phyloP scores from a whole-genome alignment of 805 yeast species.

The Danielia reshetovae region DNA sequence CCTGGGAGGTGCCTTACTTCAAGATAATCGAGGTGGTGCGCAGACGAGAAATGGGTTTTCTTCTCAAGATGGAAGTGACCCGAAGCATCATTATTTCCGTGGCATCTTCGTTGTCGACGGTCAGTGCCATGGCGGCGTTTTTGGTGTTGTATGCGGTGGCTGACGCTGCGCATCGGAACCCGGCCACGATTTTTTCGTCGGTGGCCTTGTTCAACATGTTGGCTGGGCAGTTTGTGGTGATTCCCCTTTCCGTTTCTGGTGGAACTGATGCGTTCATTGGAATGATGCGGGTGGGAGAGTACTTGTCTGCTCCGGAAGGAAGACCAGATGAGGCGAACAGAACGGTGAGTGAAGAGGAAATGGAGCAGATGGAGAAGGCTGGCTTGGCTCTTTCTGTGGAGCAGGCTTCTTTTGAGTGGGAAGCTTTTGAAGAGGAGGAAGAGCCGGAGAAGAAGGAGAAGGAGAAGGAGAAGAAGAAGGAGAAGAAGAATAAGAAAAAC shows the following conservation, averaged over 20 bases:
- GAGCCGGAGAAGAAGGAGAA: neutral
- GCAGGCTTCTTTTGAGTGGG: conserved; percentile 3
- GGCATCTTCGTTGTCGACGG: conserved; percentile 2
- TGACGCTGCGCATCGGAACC: conserved; percentile 1
- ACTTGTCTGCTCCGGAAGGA: conserved; percentile 3
- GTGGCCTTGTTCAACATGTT: conserved; percentile 6
- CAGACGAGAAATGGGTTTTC: conserved; percentile 3
- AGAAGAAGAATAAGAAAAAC: neutral
- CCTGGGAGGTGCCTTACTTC: conserved; percentile 9
- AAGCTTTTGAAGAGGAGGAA: conserved; percentile 2
- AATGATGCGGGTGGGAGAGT: conserved; percentile 2
- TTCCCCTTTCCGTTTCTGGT: conserved; percentile 6
- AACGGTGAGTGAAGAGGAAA: neutral
- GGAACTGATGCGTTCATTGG: conserved; percentile 5
- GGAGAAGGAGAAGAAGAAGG: conserved; percentile 1
- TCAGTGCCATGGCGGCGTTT: conserved; percentile 5
- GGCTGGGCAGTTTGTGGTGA: conserved; percentile 1
- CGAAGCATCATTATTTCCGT: conserved; percentile 6
- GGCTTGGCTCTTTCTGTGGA: neutral
- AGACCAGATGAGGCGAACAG: neutral
- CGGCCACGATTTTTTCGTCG: conserved; percentile 9
- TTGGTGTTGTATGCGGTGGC: conserved; percentile 7
- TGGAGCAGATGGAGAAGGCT: neutral
- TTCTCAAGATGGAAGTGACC: conserved; percentile 5
- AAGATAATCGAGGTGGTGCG: conserved; percentile 1